A percentile compares a stretch with the other conserved stretches of the same genome.
These are phyloP conservation scores for Aquilaria agallochum DNA, from an alignment of 441 rosid genomes.

Conservation along the genomic window DNA sequence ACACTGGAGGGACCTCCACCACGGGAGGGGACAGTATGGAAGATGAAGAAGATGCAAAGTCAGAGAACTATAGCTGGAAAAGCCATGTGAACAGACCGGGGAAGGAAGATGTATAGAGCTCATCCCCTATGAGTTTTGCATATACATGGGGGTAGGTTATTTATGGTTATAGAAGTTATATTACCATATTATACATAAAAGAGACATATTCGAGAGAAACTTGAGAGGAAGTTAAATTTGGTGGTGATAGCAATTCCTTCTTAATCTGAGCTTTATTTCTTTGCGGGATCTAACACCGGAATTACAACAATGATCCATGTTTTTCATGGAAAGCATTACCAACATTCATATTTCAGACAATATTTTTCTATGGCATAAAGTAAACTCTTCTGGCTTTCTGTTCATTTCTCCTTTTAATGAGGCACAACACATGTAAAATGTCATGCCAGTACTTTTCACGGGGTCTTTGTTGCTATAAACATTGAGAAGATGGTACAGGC, in stretches of 20 bases:
- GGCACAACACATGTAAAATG: too few species aligned
- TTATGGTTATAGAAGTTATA: conserved; percentile 17
- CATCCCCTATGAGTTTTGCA: conserved; percentile 58
- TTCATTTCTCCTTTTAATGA: too few species aligned
- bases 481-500: too few species aligned
- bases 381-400: too few species aligned
- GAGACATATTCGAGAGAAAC: conserved; percentile 24
- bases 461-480: neutral
- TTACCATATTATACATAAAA: conserved; percentile 30
- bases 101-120: conserved; percentile 49
- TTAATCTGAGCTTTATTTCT: conserved; percentile 33
- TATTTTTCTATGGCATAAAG: too few species aligned
- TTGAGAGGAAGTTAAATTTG: conserved; percentile 40
- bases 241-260: conserved; percentile 44
- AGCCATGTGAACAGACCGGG: conserved; percentile 37
- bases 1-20: conserved; percentile 46
- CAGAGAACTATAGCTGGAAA: conserved; percentile 79
- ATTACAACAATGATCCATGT: conserved; percentile 19
- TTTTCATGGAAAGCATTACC: conserved; percentile 19
- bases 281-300: conserved; percentile 23
- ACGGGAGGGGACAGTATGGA: conserved; percentile 83
- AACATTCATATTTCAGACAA: conserved; percentile 6
- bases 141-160: conserved; percentile 37
- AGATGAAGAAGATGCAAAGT: conserved; percentile 72
- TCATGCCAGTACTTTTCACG: neutral